Percentiles rank a stretch among this genome's conserved stretches.
Evolutionary conservation across 2,329 filamentous ascomycete genomes (phyloP).

Genomic region (Decorospora gaudefroyi): DNA sequence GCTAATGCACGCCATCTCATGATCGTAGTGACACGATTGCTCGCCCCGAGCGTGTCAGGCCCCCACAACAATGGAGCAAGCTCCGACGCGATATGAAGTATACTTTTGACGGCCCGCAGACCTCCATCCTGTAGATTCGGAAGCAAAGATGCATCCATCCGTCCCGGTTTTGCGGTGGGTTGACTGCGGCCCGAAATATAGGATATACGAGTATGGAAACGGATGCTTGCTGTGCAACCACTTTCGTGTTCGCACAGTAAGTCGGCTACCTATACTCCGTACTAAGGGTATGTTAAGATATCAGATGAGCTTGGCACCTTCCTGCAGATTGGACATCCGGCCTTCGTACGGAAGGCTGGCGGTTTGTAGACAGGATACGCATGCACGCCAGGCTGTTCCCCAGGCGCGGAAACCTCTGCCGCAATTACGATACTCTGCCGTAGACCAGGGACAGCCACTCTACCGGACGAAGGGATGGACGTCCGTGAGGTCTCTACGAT

Average conservation of each 20-base stretch:
- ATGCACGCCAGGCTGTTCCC: conserved; percentile 59
- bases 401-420: conserved; percentile 58
- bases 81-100: conserved; percentile 36
- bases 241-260: conserved; percentile 53
- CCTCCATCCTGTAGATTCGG: conserved; percentile 59
- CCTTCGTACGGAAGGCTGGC: conserved; percentile 58
- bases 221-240: conserved; percentile 60
- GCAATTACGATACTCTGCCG: conserved; percentile 57
- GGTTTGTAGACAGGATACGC: conserved; percentile 53
- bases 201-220: conserved; percentile 60
- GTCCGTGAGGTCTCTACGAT: conserved; percentile 61
- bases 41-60: conserved; percentile 44
- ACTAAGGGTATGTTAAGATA: conserved; percentile 56
- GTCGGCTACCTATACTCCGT: too few species aligned
- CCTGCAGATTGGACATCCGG: conserved; percentile 54
- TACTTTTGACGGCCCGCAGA: conserved; percentile 56
- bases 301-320: conserved; percentile 54
- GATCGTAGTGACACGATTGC: conserved; percentile 59
- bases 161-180: conserved; percentile 57
- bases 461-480: conserved; percentile 48
- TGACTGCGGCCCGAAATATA: conserved; percentile 62
- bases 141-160: conserved; percentile 55
- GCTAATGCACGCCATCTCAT: conserved; percentile 18
- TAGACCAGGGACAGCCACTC: conserved; percentile 58
- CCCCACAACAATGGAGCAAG: conserved; percentile 2